A percentile compares a stretch with the other conserved stretches of the same genome.
These are phyloP conservation scores for Adansonia gregorii DNA, from an alignment of 441 rosid genomes.

Conservation along the genomic window DNA sequence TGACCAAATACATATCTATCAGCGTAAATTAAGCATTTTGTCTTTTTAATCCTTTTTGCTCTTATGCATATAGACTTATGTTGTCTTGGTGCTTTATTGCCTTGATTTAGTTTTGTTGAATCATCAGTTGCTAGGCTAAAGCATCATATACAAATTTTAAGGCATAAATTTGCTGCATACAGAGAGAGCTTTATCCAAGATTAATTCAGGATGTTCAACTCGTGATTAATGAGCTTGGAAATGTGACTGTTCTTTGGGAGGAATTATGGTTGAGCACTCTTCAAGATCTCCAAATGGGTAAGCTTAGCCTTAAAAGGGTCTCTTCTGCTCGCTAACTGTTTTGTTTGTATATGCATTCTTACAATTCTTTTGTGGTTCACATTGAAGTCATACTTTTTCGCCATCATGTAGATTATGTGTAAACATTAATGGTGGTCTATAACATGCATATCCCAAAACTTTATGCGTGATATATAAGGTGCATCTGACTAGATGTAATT, in stretches of 20 bases:
- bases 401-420: background rate
- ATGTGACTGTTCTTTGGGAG: constrained; percentile 98
- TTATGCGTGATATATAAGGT: constrained; percentile 3
- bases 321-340: constrained; percentile 29
- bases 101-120: constrained; percentile 25
- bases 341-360: constrained; percentile 28
- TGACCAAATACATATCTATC: constrained; percentile 9
- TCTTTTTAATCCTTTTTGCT: constrained; percentile 16
- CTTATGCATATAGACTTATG: background rate
- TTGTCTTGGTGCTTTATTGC: constrained; percentile 7
- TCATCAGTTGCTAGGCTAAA: constrained; percentile 25
- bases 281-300: constrained; percentile 98
- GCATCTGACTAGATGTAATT: constrained; percentile 20
- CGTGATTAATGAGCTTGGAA: constrained; percentile 91
- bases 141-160: constrained; percentile 29
- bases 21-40: constrained; percentile 1
- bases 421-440: constrained; percentile 14
- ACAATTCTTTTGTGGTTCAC: constrained; percentile 22
- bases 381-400: constrained; percentile 6
- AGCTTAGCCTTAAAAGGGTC: constrained; percentile 28
- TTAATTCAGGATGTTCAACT: constrained; percentile 96
- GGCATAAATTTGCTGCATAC: constrained; percentile 46
- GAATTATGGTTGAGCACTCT: constrained; percentile 99
- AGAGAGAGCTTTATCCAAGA: constrained; percentile 88
- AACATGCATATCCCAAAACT: constrained; percentile 6